A percentile compares a stretch with the other conserved stretches of the same genome.
Evolutionary conservation across 2,329 filamentous ascomycete species (phyloP).

Genomic region (Endothia cerciana): DNA sequence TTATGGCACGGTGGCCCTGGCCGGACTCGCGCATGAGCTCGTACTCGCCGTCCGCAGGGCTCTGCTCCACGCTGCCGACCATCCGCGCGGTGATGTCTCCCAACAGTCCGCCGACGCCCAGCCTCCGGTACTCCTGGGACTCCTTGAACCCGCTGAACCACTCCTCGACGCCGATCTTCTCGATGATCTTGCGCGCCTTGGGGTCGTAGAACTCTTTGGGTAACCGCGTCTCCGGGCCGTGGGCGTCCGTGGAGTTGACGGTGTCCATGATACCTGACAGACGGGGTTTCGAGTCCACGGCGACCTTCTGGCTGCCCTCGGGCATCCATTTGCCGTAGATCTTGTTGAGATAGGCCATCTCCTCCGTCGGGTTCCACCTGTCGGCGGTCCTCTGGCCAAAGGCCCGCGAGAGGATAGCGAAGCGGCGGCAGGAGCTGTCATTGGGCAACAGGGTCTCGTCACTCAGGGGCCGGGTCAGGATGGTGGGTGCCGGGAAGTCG

Average conservation of each 20-base stretch:
- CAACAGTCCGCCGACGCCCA: conserved; percentile 84
- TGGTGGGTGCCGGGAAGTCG: conserved; percentile 63
- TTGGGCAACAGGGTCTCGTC: conserved; percentile 85
- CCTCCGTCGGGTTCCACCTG: conserved; percentile 74
- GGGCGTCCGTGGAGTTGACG: conserved; percentile 84
- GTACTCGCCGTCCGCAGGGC: conserved; percentile 56
- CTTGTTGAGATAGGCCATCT: conserved; percentile 83
- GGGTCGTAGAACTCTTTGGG: conserved; percentile 87
- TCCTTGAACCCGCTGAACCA: conserved; percentile 84
- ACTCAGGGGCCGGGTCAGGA: conserved; percentile 64
- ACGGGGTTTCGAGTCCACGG: conserved; percentile 82
- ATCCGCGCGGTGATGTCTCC: conserved; percentile 82
- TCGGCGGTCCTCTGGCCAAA: conserved; percentile 74
- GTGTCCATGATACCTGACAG: conserved; percentile 94
- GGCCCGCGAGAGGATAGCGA: conserved; percentile 68
- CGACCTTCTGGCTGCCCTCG: conserved; percentile 65
- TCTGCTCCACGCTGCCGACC: conserved; percentile 66
- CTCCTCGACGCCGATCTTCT: conserved; percentile 82
- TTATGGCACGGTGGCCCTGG: conserved; percentile 54
- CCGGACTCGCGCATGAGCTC: conserved; percentile 47
- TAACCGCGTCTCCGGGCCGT: conserved; percentile 77
- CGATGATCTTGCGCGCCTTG: conserved; percentile 69
- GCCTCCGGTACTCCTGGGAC: conserved; percentile 80
- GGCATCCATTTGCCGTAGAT: conserved; percentile 88
- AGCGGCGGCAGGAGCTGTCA: conserved; percentile 72